Evolutionary conservation across 495 filamentous ascomycete species (phyloP), one percentile per base, ranked within the genome.

Genomic region (Penicillium soppii): DNA sequence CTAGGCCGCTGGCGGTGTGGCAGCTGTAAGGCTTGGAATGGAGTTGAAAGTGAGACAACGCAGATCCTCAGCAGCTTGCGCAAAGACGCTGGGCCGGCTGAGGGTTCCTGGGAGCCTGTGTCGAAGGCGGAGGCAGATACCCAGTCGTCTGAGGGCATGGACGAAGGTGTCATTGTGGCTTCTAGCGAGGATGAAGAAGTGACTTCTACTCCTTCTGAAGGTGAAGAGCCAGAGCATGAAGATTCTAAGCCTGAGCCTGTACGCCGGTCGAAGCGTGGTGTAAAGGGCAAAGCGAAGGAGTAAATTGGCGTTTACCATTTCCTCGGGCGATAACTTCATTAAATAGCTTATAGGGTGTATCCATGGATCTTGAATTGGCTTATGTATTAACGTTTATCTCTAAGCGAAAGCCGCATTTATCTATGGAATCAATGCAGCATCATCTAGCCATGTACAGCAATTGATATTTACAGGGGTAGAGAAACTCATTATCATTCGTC

Each of bases 1-100:
- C 66, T 99, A 1, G 94, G 92, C 8, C 79, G 76, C 56, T 99
- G 94, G 94, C 84, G 86, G 44, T 99, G 94, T 71, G 86, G 84
- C 51, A 84, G 82, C 36, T 99, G 94, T 60, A 85, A 87, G 1
- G 75, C 82, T n/a, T 81, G 80, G 77, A 98, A 98, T 65, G 92
- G 92, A 2, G 80, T 85, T 57, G 87, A 90, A 53, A 83, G 84
- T 49, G 87, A 90, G 57, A 82, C 80, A 1, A 85, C 78, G 47
- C 82, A 85, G 66, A 83, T 78, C 1, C 59, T 79, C n/a, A 70
- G 63, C 1, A 68, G 51, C 21, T 68, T 77, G 42, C 60, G 65
- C n/a, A 57, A 71, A 16, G 53, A 53, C 12, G 37, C 30, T 10
- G 43, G 26, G 3, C 20, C 52, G 9, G 36, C 57, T 3, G 62